Evolutionary conservation across 768 basidiomycete genomes (phyloP).

Genomic region (Lactarius akahatsu): DNA sequence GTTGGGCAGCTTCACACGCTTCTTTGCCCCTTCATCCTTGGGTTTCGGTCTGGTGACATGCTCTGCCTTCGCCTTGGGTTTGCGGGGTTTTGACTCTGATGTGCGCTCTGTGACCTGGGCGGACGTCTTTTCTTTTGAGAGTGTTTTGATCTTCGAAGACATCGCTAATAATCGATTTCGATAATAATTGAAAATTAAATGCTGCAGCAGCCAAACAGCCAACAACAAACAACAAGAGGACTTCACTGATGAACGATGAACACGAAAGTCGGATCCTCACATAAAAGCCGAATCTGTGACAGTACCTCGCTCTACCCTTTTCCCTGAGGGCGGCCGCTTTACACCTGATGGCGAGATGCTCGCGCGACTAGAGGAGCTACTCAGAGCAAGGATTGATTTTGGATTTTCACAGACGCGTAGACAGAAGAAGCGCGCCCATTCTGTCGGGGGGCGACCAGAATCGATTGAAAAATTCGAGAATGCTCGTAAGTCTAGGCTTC

Average conservation of each 20-base stretch:
- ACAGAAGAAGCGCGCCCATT: constrained; percentile 7
- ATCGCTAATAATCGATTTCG: neutral
- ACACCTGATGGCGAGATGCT: neutral
- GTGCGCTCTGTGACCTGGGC: neutral
- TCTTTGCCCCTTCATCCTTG: constrained; percentile 12
- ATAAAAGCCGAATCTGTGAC: constrained; percentile 1
- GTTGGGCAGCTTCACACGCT: constrained; percentile 14
- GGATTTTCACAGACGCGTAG: constrained; percentile 13
- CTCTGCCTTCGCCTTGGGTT: constrained; percentile 5
- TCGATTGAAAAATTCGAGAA: neutral
- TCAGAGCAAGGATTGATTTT: constrained; percentile 12
- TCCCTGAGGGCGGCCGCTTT: neutral
- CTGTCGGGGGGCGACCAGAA: neutral
- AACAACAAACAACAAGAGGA: constrained; percentile 1
- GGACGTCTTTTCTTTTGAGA: constrained; percentile 11
- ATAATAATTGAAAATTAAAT: neutral
- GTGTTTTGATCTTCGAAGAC: constrained; percentile 14
- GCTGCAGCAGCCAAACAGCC: constrained; percentile 7
- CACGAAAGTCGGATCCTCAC: constrained; percentile 17
- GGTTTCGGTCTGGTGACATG: constrained; percentile 7
- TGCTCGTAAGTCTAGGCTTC: neutral
- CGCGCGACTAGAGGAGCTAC: constrained; percentile 17
- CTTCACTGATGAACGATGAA: constrained; percentile 23
- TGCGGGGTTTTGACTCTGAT: neutral
- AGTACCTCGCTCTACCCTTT: constrained; percentile 17